Percentiles rank a stretch among this genome's conserved stretches.
Conservation (phyloP, 148 eudicot species). For the Rhododendron ferrugineum region DNA sequence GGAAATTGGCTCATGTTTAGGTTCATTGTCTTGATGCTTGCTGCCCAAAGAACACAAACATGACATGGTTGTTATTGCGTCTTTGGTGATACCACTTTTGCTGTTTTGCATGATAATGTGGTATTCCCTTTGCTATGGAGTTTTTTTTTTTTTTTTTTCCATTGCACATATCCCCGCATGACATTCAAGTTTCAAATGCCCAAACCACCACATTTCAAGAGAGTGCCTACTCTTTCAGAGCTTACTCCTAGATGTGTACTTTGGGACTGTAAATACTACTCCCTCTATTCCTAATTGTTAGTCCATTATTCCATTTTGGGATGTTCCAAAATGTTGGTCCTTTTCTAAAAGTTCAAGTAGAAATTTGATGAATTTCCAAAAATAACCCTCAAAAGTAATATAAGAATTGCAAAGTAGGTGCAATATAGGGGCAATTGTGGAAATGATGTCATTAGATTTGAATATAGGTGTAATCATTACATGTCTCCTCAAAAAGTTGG, state of each 20-base stretch:
- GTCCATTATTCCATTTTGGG: too few relatives aligned
- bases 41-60: not conserved
- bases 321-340: too few relatives aligned
- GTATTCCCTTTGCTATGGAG: not conserved
- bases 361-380: too few relatives aligned
- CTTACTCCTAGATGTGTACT: not conserved
- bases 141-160: not conserved
- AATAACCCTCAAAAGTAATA: too few relatives aligned
- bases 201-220: not conserved
- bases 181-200: not conserved
- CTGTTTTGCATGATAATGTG: not conserved
- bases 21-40: not conserved
- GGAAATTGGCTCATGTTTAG: not conserved
- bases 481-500: too few relatives aligned
- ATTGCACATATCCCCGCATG: not conserved
- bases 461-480: too few relatives aligned
- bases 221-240: not conserved
- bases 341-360: too few relatives aligned
- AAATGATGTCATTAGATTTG: too few relatives aligned
- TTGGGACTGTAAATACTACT: not conserved
- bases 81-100: not conserved
- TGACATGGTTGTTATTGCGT: not conserved
- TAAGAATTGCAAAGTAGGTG: too few relatives aligned
- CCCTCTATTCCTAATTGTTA: not conserved
- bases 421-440: too few relatives aligned